Percentiles rank a stretch among this genome's conserved stretches.
These are phyloP conservation scores for Pyronema omphalodes DNA, from an alignment of 495 filamentous ascomycete species.

Conservation along the genomic window DNA sequence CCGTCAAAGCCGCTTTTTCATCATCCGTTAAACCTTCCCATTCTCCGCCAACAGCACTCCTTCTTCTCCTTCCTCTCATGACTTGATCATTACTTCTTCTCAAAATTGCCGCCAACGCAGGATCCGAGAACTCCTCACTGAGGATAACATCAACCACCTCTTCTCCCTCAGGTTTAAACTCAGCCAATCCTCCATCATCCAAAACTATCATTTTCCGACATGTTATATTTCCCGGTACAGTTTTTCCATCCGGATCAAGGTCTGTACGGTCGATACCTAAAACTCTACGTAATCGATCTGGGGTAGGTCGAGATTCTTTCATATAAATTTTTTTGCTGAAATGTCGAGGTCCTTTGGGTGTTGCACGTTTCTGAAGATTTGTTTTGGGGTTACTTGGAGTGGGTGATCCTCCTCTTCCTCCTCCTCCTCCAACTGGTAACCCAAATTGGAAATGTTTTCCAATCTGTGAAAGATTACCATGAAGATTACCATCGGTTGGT, in stretches of 20 bases:
- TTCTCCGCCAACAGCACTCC: no score
- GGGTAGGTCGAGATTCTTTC: conserved; percentile 12
- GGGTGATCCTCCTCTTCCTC: not conserved
- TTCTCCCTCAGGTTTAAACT: not conserved
- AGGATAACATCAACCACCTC: not conserved
- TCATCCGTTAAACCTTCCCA: no score
- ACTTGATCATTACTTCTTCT: no score
- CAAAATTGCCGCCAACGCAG: no score
- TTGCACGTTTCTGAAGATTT: not conserved
- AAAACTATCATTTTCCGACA: conserved; percentile 13
- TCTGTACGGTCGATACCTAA: conserved; percentile 20
- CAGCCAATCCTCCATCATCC: not conserved
- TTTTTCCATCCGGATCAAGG: conserved; percentile 4
- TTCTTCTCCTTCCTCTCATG: no score
- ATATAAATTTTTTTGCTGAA: conserved; percentile 9
- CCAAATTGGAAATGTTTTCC: not conserved
- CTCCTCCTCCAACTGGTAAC: not conserved
- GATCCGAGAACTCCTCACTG: no score
- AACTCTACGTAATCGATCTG: conserved; percentile 5
- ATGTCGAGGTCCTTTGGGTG: conserved; percentile 2
- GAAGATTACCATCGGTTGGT: not conserved
- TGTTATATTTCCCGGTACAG: conserved; percentile 3
- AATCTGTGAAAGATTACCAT: not conserved
- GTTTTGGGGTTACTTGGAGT: not conserved
- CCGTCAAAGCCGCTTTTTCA: no score